These are phyloP conservation scores for Colletotrichum aenigma DNA, from an alignment of 2,329 filamentous ascomycete genomes.

Conservation along the genomic window DNA sequence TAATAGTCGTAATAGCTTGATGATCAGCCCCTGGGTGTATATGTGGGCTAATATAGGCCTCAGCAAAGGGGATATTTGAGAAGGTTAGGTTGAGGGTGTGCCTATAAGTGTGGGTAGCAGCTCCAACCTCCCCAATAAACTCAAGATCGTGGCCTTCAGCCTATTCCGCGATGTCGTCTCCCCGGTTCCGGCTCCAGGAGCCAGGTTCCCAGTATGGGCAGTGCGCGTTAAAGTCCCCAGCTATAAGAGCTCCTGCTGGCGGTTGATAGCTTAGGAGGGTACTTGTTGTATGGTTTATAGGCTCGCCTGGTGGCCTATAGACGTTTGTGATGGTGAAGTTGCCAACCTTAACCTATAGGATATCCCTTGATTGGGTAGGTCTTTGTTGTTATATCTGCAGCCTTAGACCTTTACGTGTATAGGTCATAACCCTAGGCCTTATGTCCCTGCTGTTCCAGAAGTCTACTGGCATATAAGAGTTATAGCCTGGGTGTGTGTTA, in stretches of 20 bases:
- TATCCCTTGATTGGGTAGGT: too few relatives aligned
- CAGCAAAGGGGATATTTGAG: not conserved
- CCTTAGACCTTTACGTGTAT: too few relatives aligned
- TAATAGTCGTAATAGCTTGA: not conserved
- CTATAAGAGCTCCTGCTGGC: not conserved
- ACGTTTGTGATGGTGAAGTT: too few relatives aligned
- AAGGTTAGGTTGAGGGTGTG: not conserved
- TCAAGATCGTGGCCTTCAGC: not conserved
- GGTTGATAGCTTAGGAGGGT: too few relatives aligned
- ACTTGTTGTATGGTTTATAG: too few relatives aligned
- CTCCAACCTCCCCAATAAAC: not conserved
- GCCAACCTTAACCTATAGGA: too few relatives aligned
- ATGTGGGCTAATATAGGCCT: not conserved
- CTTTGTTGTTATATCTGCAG: too few relatives aligned
- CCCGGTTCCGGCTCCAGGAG: not conserved
- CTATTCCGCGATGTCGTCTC: not conserved
- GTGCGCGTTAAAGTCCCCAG: not conserved
- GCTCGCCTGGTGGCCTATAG: too few relatives aligned
- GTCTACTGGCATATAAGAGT: too few relatives aligned
- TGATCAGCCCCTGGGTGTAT: not conserved
- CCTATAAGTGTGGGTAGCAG: not conserved
- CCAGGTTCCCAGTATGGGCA: not conserved
- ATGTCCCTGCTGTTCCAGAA: too few relatives aligned
- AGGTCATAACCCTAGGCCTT: too few relatives aligned
- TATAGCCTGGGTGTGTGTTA: too few relatives aligned